Conservation (phyloP, 805 yeast genomes). For the Yarrowia sp. region DNA sequence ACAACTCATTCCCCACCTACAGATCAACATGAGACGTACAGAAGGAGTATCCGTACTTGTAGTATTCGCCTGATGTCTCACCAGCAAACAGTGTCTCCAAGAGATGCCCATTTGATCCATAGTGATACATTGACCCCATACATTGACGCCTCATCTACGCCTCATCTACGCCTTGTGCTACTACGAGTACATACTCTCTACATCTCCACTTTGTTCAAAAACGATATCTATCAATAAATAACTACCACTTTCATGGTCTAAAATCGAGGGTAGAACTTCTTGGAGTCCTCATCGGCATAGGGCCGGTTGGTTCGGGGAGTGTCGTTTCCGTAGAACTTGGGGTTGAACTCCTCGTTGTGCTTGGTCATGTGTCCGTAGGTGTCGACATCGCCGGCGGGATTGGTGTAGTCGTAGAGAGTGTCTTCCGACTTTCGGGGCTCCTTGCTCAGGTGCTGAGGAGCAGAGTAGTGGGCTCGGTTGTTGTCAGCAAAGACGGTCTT, state of each 20-base stretch:
- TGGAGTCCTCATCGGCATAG: slow-evolving; percentile 1
- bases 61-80: too few relatives aligned
- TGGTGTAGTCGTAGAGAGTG: slow-evolving; percentile 6
- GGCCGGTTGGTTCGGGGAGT: slow-evolving; percentile 29
- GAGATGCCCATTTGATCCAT: too few relatives aligned
- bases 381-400: slow-evolving; percentile 8
- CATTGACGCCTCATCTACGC: too few relatives aligned
- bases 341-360: slow-evolving; percentile 35
- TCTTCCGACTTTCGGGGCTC: slow-evolving; percentile 14
- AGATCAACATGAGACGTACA: too few relatives aligned
- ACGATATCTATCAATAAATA: neutral
- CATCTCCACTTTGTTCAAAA: too few relatives aligned
- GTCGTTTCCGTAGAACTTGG: slow-evolving; percentile 22
- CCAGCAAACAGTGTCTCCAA: too few relatives aligned
- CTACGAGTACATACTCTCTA: too few relatives aligned
- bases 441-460: neutral
- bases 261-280: slow-evolving; percentile 24
- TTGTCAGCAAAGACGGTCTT: slow-evolving; percentile 17
- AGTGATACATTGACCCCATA: too few relatives aligned
- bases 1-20: too few relatives aligned
- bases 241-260: neutral
- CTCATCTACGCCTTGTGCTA: too few relatives aligned
- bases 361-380: neutral
- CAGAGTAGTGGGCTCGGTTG: slow-evolving; percentile 5
- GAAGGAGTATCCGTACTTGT: too few relatives aligned